Evolutionary conservation across 345 rosid species (phyloP), one percentile per base, ranked within the genome.

Genomic region (Litchi chinensis): DNA sequence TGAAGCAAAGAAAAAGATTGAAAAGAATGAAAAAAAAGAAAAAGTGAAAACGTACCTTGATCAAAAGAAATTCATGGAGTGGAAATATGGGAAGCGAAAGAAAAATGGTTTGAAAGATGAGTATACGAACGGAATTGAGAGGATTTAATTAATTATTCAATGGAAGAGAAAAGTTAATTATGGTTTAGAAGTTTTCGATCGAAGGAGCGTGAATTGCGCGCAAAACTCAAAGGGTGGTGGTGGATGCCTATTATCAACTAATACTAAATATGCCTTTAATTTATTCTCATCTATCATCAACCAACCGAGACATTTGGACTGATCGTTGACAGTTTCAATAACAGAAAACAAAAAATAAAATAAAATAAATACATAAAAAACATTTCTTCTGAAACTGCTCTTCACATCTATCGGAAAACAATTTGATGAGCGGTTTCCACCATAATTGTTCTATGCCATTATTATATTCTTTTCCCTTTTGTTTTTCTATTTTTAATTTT

Each of bases 151-250:
- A 52, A 52, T 52, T 52, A 52, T 52, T 52, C 4, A 52, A 52
- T 52, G 18, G 54, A 46, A 44, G 50, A 3, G 24, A 43, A 70
- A 22, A 26, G 13, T 32, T 22, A 3, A 8, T 60, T 18, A 40
- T 32, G 64, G 50, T 62, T 54, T 56, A 12, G 52, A 48, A 46
- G 59, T 13, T 54, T 28, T 77, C 63, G 83, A 80, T 48, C 41
- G 32, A 83, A 68, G 81, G 77, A 72, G 83, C 77, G 79, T 19
- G 75, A 79, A 70, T 86, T 82, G 13, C 88, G 13, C 88, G 91
- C 78, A 64, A 10, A 76, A 68, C 76, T 65, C 56, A 70, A 64
- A 65, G 1, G 56, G 8, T 50, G 40, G 57, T 37, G 50, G 68
- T 68, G 78, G 68, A 75, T n/a, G 74, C 73, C 9, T 4, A 41